Evolutionary conservation across 2,329 filamentous ascomycete genomes (phyloP), one percentile per base, ranked within the genome.

Genomic region (Xenoacremonium recifei): DNA sequence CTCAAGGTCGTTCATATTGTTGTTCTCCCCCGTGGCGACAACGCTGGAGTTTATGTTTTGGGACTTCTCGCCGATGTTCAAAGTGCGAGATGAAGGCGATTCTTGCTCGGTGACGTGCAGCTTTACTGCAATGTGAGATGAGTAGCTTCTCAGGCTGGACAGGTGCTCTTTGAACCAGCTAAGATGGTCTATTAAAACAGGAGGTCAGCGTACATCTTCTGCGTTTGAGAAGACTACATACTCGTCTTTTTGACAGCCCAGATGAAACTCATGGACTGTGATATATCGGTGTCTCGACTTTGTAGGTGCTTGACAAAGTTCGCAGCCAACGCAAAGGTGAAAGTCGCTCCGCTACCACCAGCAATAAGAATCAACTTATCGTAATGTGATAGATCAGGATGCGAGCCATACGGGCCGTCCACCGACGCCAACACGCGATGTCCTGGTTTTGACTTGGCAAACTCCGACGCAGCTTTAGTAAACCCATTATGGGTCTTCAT

Each of bases 301-400:
- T 32, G 44, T 3, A 57, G 45, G 11, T 48, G 58, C 36, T 53
- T 60, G 12, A 72, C 53, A 37, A 71, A 57, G 43, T 59, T 57
- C 30, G 69, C 59, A 5, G 64, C 65, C 18, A 61, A 62, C 33
- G 70, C 70, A 33, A 70, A 61, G 5, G 69, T 68, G 56, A 83
- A 84, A 20, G 73, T 81, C 3, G 76, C 80, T 3, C 81, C 80
- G 37, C 77, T 79, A 4, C 80, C 81, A 10, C 80, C 80, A 4
- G 78, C 77, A 29, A 84, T 67, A 29, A 84, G 62, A 15, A 84
- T 64, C 6, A 81, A 66, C 48, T 75, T 76, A 55, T 82, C 76
- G 46, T 71, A 77, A 12, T 68, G 61, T 39, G 69, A 65, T 1
- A 76, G 71, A 43, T 79, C 67, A 0, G 78, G 77, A 19, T 76